phyloP scores from a whole-genome alignment of 345 rosid species.

The Murraya koenigii region DNA sequence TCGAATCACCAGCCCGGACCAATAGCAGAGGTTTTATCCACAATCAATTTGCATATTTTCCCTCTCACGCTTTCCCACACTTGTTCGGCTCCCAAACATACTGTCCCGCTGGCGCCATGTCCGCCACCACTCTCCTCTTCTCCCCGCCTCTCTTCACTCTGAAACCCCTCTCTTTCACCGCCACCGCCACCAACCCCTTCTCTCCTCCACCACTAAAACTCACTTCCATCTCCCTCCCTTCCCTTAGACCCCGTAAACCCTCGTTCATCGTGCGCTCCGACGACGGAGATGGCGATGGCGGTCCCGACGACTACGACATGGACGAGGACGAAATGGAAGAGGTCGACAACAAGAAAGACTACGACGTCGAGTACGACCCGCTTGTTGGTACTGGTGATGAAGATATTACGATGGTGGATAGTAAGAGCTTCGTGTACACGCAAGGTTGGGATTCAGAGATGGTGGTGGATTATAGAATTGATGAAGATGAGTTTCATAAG shows the following conservation, averaged over 20 bases:
- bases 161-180: constrained; percentile 16
- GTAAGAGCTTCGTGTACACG: constrained; percentile 72
- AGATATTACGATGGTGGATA: constrained; percentile 62
- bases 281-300: constrained; percentile 68
- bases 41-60: not conserved
- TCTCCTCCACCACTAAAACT: constrained; percentile 21
- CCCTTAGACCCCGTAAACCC: constrained; percentile 24
- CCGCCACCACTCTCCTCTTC: constrained; percentile 32
- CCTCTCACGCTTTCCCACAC: not conserved
- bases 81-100: constrained; percentile 12
- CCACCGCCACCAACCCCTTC: constrained; percentile 11
- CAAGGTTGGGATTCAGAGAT: constrained; percentile 87
- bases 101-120: constrained; percentile 20
- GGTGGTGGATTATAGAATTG: constrained; percentile 83
- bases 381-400: constrained; percentile 42
- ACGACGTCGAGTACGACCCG: constrained; percentile 85
- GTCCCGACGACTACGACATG: constrained; percentile 72
- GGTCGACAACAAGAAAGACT: constrained; percentile 85
- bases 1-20: too few species aligned
- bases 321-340: constrained; percentile 88
- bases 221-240: constrained; percentile 21
- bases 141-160: constrained; percentile 31
- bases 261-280: constrained; percentile 56
- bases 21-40: not conserved
- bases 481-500: constrained; percentile 93